These are phyloP conservation scores for Schizochytrium sp. DNA, from an alignment of 108 stramenopile species.

Conservation along the genomic window DNA sequence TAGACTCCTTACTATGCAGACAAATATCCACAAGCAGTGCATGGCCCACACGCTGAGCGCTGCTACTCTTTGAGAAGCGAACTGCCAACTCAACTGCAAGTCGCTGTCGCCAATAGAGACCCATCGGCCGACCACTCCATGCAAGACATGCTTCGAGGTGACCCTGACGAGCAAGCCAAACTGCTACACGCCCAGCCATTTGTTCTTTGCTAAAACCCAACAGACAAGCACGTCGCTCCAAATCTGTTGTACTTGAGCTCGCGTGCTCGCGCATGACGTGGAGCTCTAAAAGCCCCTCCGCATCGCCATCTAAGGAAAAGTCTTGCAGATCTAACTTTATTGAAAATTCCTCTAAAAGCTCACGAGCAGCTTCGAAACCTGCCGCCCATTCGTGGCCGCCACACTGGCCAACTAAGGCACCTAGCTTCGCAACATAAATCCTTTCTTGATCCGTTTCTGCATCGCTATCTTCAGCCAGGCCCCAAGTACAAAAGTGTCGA, in stretches of 20 bases:
- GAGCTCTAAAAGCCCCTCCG: background rate
- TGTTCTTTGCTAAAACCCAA: background rate
- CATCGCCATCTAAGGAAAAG: conserved; percentile 7
- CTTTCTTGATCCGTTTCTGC: conserved; percentile 13
- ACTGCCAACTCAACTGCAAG: background rate
- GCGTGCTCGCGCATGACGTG: conserved; percentile 17
- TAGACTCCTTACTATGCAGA: background rate
- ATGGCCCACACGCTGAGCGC: background rate
- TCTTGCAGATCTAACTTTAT: background rate
- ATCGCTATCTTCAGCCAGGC: conserved; percentile 5
- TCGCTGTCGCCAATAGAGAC: background rate
- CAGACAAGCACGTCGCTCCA: background rate
- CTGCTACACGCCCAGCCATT: conserved; percentile 12
- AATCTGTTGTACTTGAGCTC: background rate
- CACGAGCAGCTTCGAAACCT: conserved; percentile 18
- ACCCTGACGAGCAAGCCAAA: conserved; percentile 27
- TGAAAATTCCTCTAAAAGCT: background rate
- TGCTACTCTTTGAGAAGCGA: background rate
- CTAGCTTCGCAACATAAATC: background rate
- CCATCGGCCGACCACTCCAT: conserved; percentile 3
- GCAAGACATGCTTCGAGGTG: conserved; percentile 10
- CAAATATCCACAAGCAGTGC: background rate
- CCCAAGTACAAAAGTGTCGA: conserved; percentile 11
- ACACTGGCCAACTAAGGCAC: background rate
- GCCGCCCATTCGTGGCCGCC: background rate